Base-by-base conservation (phyloP, 345 rosid genomes). In the Linum usitatissimum region DNA sequence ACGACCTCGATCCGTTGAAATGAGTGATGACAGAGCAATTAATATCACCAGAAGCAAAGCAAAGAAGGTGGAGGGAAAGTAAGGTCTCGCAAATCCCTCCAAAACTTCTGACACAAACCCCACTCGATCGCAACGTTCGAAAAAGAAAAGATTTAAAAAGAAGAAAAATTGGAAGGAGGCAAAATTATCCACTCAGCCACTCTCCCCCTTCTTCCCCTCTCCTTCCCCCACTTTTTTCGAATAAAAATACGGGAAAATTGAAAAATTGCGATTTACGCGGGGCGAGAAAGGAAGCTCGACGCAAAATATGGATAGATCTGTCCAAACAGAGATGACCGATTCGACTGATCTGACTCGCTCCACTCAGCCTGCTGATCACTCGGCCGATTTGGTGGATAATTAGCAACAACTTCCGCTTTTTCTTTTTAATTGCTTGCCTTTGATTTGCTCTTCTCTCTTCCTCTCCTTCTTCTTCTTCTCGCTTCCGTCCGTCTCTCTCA, bases 101-200 rank as follows among this genome's bases (percentile, higher is more conserved):
- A 78, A 78, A 73, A 66, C 65, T 61, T 23, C 30, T 19, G 53
- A 73, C 55, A 67, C 73, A 71, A 13, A 62, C 64, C 73, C 65
- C 75, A 81, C 81, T 65, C 75, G 84, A 81, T 80, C 82, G 83
- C 84, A 81, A 79, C 80, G 83, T 78, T 78, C 81, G 53, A 78
- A 78, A 85, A 69, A 61, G 30, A 48, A 57, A 9, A 59, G 66
- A 57, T 63, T 68, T 23, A 14, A 63, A 70, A 36, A 34, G 8
- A 31, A 1, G 38, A 7, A 34, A 34, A 34, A 34, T 1, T 3
- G 38, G 38, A 34, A 34, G 38, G 6, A 7, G 38, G 38, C 6
- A 34, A 34, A 34, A 34, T 34, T 23, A 34, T 34, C 38, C 23
- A 18, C 59, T 9, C 57, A 54, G 18, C 19, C 3, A 54, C 21